Percentiles rank a stretch among this genome's conserved stretches.
phyloP scores from a whole-genome alignment of 225 moss, liverwort and hornwort species.

The Physcomitrium patens region DNA sequence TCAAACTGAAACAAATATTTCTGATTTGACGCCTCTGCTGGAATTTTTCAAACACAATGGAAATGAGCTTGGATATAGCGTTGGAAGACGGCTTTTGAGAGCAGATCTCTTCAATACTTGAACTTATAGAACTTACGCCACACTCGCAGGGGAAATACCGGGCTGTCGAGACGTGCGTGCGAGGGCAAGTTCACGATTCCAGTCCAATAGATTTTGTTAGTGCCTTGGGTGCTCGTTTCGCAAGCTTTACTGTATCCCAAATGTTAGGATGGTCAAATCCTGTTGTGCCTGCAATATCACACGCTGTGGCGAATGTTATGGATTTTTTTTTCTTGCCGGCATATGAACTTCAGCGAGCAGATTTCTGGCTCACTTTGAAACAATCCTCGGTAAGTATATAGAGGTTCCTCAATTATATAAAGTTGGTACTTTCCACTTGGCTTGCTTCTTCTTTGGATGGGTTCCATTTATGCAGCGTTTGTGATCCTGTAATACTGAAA shows the following conservation, averaged over 20 bases:
- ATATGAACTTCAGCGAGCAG: slow-evolving; percentile 58
- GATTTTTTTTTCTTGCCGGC: slow-evolving; percentile 51
- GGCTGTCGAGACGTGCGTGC: slow-evolving; percentile 65
- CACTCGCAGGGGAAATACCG: slow-evolving; percentile 60
- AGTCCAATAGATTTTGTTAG: slow-evolving; percentile 78
- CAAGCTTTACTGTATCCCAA: slow-evolving; percentile 38
- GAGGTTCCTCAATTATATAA: too few species aligned
- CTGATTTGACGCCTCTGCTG: too few species aligned
- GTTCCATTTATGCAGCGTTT: slow-evolving; percentile 10
- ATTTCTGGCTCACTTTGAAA: slow-evolving; percentile 62
- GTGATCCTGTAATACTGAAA: background rate
- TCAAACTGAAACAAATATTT: too few species aligned
- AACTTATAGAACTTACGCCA: background rate
- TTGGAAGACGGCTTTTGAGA: background rate
- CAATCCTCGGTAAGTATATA: slow-evolving; percentile 58
- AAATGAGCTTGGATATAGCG: too few species aligned
- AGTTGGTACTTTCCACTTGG: too few species aligned
- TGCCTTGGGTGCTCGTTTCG: slow-evolving; percentile 58
- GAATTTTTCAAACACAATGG: too few species aligned
- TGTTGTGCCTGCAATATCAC: slow-evolving; percentile 43
- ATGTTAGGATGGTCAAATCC: slow-evolving; percentile 39
- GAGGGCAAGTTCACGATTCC: slow-evolving; percentile 93
- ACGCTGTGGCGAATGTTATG: slow-evolving; percentile 40
- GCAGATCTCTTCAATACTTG: background rate
- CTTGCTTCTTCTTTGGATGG: slow-evolving; percentile 9